phyloP scores from a whole-genome alignment of 345 rosid species.

The Toxicodendron radicans region DNA sequence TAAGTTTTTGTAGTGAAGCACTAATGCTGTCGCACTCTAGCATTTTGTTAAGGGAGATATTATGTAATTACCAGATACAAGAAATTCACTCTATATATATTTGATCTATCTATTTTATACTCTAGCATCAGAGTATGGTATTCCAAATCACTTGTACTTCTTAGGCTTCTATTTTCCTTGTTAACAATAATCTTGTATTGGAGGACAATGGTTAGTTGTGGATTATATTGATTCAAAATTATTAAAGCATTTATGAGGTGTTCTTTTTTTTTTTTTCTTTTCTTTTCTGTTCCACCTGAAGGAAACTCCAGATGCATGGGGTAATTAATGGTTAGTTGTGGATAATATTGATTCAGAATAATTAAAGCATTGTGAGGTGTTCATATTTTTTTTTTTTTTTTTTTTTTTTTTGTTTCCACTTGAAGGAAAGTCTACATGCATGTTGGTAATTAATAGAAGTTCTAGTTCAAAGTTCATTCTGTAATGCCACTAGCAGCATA shows the following conservation, averaged over 20 bases:
- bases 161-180: too few relatives aligned
- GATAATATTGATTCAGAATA: not conserved
- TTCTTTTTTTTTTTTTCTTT: not conserved
- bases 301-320: not conserved
- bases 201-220: not conserved
- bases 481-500: too few relatives aligned
- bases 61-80: not conserved
- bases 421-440: too few relatives aligned
- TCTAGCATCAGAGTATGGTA: not conserved
- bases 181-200: not conserved
- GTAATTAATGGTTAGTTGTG: not conserved
- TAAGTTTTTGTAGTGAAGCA: conserved; percentile 11
- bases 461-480: too few relatives aligned
- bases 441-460: too few relatives aligned
- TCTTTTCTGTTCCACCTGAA: not conserved
- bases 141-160: too few relatives aligned
- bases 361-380: not conserved
- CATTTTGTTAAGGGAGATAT: not conserved
- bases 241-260: not conserved
- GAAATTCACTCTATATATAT: conserved; percentile 4
- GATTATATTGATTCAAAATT: conserved; percentile 7
- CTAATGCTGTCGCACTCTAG: conserved; percentile 11
- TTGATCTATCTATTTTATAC: not conserved
- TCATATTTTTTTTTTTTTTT: not conserved
- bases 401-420: not conserved